Base-by-base conservation (phyloP, 2,329 filamentous ascomycete species). In the Pseudopyricularia cyperi region DNA sequence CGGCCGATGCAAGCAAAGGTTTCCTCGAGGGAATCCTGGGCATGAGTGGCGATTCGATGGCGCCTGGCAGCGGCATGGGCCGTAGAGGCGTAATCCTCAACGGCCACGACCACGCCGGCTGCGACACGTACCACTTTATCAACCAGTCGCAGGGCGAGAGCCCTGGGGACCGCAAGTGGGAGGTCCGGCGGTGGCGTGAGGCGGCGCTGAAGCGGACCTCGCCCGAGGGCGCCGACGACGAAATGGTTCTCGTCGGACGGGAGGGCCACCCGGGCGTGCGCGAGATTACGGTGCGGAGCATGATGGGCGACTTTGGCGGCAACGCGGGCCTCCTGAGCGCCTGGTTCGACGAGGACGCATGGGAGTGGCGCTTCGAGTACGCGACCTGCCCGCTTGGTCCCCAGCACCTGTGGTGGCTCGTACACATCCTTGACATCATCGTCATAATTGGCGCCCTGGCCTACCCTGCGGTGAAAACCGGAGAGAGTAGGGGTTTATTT, bases 301-400 rank as follows among this genome's bases (percentile, higher is more conserved):
- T 98, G 89, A 98, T 98, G 93, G 93, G 93, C 52, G 87, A 87
- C 53, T 98, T 86, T 66, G 84, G 82, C n/a, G 93, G 93, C 19
- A 93, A 96, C 63, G 89, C 89, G 0, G 93, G 89, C 0, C 72
- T 98, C 42, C 68, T 98, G 39, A 93, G 86, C 55, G 76, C 87
- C 1, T 98, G 91, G 91, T 97, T 91, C 62, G 88, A 97, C 64
- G 66, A 77, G 52, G 71, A 75, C 2, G 66, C 68, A 1, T 83
- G 80, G 73, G 80, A 86, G 64, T 98, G 93, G 93, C 76, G 76
- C 57, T 87, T 87, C 58, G 87, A 91, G 59, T 93, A 93, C 59
- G 73, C 72, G 8, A 85, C 79, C 56, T 98, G 93, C 63, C 74
- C 78, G 3, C 69, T 95, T 34, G 93, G 93, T 1, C 80, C 82